Percentiles rank a stretch among this genome's conserved stretches.
Evolutionary conservation across 2,329 filamentous ascomycete genomes (phyloP).

Genomic region (Didymella glomerata): DNA sequence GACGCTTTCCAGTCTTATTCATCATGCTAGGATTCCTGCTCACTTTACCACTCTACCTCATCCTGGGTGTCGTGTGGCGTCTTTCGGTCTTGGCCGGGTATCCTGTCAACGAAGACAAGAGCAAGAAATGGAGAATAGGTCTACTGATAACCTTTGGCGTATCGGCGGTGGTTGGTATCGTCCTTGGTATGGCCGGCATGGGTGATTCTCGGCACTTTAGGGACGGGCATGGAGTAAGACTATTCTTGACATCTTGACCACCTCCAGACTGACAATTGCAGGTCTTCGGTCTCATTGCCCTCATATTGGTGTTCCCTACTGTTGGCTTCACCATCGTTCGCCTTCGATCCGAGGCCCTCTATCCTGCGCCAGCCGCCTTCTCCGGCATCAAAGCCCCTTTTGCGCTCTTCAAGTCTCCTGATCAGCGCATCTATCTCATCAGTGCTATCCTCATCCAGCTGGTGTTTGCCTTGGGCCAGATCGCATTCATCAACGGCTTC

Average conservation of each 20-base stretch:
- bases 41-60: slow-evolving; percentile 39
- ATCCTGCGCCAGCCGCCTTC: slow-evolving; percentile 31
- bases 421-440: slow-evolving; percentile 36
- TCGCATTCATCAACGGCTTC: slow-evolving; percentile 36
- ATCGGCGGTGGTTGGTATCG: slow-evolving; percentile 28
- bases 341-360: slow-evolving; percentile 32
- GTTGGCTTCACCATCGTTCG: slow-evolving; percentile 30
- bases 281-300: slow-evolving; percentile 37
- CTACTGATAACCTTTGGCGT: slow-evolving; percentile 32
- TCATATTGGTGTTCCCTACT: slow-evolving; percentile 33
- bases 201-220: slow-evolving; percentile 38
- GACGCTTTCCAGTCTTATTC: slow-evolving; percentile 26
- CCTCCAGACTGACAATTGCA: slow-evolving; percentile 11
- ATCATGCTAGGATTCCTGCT: slow-evolving; percentile 36
- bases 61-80: slow-evolving; percentile 36
- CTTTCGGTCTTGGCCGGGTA: slow-evolving; percentile 36
- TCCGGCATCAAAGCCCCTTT: slow-evolving; percentile 32
- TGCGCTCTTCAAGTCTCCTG: slow-evolving; percentile 30
- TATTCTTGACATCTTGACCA: background rate
- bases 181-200: slow-evolving; percentile 39
- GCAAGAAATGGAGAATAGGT: slow-evolving; percentile 38
- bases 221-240: slow-evolving; percentile 35
- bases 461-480: slow-evolving; percentile 30
- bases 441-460: slow-evolving; percentile 32
- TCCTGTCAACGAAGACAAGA: slow-evolving; percentile 35